Percentiles rank a stretch among this genome's conserved stretches.
Conservation (phyloP, 2,329 filamentous ascomycete genomes). For the Nothomitra cinnamomea region DNA sequence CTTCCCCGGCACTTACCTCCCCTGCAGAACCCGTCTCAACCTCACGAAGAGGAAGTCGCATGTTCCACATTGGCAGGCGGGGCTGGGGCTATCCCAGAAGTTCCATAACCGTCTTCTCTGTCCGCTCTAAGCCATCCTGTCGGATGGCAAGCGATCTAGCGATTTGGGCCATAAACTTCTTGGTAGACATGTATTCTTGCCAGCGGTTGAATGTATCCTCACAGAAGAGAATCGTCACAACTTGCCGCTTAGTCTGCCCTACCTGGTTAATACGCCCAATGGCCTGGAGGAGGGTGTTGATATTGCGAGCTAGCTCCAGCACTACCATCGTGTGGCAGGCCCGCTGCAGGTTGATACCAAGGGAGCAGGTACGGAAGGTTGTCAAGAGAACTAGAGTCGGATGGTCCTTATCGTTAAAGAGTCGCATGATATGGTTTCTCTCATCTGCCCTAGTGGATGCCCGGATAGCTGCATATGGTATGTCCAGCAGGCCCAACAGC, state of each 20-base stretch:
- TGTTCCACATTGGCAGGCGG: neutral
- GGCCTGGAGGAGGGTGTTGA: slow-evolving; percentile 5
- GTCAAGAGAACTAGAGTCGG: neutral
- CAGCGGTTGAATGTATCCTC: slow-evolving; percentile 8
- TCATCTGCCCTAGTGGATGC: neutral
- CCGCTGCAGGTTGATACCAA: neutral
- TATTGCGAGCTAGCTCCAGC: neutral
- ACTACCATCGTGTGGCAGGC: neutral
- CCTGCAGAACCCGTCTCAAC: neutral
- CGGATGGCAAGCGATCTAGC: neutral
- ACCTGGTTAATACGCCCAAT: slow-evolving; percentile 9
- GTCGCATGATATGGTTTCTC: neutral
- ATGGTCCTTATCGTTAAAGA: neutral
- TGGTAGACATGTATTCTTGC: slow-evolving; percentile 3
- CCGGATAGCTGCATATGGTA: neutral
- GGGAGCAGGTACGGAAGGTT: neutral
- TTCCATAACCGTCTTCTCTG: neutral
- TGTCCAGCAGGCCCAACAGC: neutral
- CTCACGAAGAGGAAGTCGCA: neutral
- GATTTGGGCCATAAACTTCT: slow-evolving; percentile 12
- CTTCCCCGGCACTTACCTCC: neutral
- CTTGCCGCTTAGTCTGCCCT: slow-evolving; percentile 5
- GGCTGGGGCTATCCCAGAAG: neutral
- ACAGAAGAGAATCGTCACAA: slow-evolving; percentile 7
- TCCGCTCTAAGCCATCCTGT: neutral